A percentile compares a stretch with the other conserved stretches of the same genome.
These are phyloP conservation scores for Heterococcus sp. DNA, from an alignment of 108 stramenopile genomes.

Conservation along the genomic window DNA sequence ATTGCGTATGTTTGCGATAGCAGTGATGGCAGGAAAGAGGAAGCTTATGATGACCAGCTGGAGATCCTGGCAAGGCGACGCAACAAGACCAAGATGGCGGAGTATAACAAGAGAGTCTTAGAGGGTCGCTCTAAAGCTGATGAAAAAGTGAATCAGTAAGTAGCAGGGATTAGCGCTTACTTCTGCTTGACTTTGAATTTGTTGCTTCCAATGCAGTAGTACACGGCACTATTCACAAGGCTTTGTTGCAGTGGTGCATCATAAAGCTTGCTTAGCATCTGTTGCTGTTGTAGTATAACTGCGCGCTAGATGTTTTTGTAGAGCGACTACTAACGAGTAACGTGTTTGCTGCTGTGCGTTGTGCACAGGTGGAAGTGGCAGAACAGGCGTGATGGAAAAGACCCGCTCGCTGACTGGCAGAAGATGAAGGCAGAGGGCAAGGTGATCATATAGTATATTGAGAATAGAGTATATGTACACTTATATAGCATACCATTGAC, in stretches of 20 bases:
- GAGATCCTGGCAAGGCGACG: constrained; percentile 1
- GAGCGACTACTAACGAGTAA: background rate
- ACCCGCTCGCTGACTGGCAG: constrained; percentile 37
- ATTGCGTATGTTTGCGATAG: too few relatives aligned
- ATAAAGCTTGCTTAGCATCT: background rate
- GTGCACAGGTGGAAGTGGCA: constrained; percentile 33
- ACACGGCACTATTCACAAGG: background rate
- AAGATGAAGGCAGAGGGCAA: constrained; percentile 40
- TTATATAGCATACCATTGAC: too few relatives aligned
- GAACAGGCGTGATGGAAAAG: background rate
- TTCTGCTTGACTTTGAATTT: background rate
- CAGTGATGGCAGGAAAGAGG: too few relatives aligned
- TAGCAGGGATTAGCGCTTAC: background rate
- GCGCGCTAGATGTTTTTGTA: background rate
- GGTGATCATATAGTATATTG: too few relatives aligned
- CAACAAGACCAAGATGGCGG: constrained; percentile 28
- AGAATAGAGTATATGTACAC: too few relatives aligned
- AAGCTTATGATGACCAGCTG: too few relatives aligned
- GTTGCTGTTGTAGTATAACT: background rate
- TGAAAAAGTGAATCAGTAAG: constrained; percentile 4
- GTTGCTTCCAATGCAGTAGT: background rate
- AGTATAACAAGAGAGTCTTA: constrained; percentile 16
- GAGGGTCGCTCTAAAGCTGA: constrained; percentile 8
- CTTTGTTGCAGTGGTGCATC: background rate
- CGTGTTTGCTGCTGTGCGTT: too few relatives aligned